phyloP scores from a whole-genome alignment of 179 eudicot genomes.

The Beta corolliflora region DNA sequence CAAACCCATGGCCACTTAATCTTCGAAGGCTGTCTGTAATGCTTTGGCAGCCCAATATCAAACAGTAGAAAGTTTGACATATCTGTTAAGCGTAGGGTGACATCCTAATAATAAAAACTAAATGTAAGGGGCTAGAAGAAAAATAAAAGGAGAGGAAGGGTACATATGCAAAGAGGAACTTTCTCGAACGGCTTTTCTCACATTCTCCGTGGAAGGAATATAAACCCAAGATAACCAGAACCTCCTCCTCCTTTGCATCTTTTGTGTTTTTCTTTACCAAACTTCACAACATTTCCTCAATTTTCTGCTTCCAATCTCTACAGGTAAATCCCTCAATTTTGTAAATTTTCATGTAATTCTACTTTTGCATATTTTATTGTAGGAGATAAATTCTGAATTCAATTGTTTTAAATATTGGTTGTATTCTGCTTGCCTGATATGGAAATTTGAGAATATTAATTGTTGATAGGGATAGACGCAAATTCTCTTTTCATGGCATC shows the following conservation, averaged over 20 bases:
- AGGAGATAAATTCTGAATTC: neutral
- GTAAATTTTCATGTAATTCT: neutral
- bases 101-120: too few relatives aligned
- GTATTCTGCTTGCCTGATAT: neutral
- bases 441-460: neutral
- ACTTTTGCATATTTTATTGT: neutral
- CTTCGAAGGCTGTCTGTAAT: too few relatives aligned
- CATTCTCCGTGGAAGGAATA: neutral
- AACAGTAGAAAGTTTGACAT: too few relatives aligned
- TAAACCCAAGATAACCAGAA: neutral
- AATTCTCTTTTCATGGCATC: too few relatives aligned
- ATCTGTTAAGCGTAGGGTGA: too few relatives aligned
- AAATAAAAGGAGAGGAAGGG: neutral
- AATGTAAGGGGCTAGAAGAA: neutral
- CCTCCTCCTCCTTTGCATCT: too few relatives aligned
- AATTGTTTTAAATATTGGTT: neutral
- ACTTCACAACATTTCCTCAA: neutral
- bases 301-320: neutral
- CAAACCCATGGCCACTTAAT: too few relatives aligned
- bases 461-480: neutral
- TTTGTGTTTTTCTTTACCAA: neutral
- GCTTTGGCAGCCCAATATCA: too few relatives aligned
- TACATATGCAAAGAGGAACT: constrained; percentile 18
- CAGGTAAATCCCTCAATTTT: neutral
- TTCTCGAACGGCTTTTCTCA: constrained; percentile 23